These are phyloP conservation scores for Lojkania enalia DNA, from an alignment of 2,329 filamentous ascomycete species.

Conservation along the genomic window DNA sequence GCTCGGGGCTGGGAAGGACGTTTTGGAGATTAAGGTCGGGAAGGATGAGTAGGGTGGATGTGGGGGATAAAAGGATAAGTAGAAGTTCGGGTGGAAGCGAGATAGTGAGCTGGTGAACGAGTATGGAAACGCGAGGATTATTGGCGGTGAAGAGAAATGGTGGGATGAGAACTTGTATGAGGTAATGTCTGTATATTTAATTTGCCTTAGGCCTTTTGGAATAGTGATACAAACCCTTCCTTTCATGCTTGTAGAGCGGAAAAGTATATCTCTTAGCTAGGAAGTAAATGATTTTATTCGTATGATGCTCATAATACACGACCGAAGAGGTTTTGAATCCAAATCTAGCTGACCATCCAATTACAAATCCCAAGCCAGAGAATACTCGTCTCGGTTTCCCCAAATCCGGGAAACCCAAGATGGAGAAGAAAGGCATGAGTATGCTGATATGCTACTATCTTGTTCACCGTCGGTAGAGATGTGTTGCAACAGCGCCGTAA, in stretches of 20 bases:
- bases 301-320: background rate
- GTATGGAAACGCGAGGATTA: background rate
- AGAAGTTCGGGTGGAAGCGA: background rate
- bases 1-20: constrained; percentile 28
- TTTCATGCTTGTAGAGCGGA: too few relatives aligned
- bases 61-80: constrained; percentile 2
- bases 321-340: too few relatives aligned
- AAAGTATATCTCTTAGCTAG: background rate
- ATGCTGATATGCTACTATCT: background rate
- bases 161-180: background rate
- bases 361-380: too few relatives aligned
- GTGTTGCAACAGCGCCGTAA: constrained; percentile 4
- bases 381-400: too few relatives aligned
- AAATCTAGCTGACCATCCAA: too few relatives aligned
- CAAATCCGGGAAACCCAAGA: too few relatives aligned
- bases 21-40: constrained; percentile 38
- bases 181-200: background rate
- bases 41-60: constrained; percentile 22
- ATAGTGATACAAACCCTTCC: too few relatives aligned
- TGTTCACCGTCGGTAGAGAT: background rate
- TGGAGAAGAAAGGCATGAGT: background rate
- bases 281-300: background rate
- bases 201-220: too few relatives aligned
- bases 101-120: constrained; percentile 2
- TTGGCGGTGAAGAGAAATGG: background rate